phyloP scores from a whole-genome alignment of 2,329 filamentous ascomycete genomes.

The Herpomyces periplanetae region DNA sequence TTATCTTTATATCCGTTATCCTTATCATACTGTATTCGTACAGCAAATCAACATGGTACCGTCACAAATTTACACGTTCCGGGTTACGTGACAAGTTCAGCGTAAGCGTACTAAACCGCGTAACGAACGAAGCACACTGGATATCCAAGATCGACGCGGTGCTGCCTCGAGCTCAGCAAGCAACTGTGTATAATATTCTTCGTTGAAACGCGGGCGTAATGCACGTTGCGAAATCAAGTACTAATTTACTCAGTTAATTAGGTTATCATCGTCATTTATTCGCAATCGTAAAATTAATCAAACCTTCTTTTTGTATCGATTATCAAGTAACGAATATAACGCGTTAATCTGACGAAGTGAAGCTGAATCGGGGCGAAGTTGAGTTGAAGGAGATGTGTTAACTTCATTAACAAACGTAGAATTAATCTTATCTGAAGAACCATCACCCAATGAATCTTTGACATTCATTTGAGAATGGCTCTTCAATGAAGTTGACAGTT shows the following conservation, averaged over 20 bases:
- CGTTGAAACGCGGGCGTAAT: conserved; percentile 12
- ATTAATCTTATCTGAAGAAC: no score
- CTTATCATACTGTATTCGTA: no score
- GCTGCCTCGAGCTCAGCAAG: conserved; percentile 14
- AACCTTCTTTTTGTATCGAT: conserved; percentile 13
- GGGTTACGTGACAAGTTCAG: no score
- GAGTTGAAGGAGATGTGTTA: conserved; percentile 1
- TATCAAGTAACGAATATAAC: conserved; percentile 17
- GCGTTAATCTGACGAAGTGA: conserved; percentile 15
- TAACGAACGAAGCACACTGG: no score
- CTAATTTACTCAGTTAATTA: conserved; percentile 4
- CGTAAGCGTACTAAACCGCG: no score
- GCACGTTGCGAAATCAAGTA: conserved; percentile 11
- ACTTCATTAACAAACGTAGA: no score
- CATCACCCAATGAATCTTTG: no score
- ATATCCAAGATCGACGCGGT: conserved; percentile 12
- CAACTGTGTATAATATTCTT: conserved; percentile 14
- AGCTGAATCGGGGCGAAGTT: conserved; percentile 3
- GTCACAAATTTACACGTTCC: no score
- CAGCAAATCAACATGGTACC: no score
- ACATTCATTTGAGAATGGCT: no score
- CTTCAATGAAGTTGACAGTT: no score
- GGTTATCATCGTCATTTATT: conserved; percentile 1
- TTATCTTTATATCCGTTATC: no score
- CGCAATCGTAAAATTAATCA: not conserved